Conservation (phyloP, 2,329 filamentous ascomycete genomes). For the Myriangium duriaei region DNA sequence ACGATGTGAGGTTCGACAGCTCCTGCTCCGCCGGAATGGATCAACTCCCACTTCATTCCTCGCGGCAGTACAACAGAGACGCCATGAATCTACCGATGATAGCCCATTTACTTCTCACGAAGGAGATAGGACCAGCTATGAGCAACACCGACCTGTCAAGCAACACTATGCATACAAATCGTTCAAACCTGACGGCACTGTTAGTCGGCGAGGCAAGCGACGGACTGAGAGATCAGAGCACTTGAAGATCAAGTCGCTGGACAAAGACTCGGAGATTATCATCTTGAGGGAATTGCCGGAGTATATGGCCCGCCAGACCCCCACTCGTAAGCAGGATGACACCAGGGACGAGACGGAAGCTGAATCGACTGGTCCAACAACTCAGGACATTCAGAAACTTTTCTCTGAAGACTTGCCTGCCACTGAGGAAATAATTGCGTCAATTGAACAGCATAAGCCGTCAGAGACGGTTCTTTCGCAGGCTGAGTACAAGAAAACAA, state of each 20-base stretch:
- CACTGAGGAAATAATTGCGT: slow-evolving; percentile 3
- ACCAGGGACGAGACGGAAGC: not conserved
- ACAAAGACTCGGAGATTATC: slow-evolving; percentile 11
- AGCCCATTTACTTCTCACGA: too few relatives aligned
- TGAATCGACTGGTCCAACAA: not conserved
- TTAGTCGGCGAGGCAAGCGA: slow-evolving; percentile 4
- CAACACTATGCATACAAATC: not conserved
- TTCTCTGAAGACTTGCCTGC: slow-evolving; percentile 1
- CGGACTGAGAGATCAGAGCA: slow-evolving; percentile 8
- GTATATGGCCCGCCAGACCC: too few relatives aligned
- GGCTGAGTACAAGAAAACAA: not conserved
- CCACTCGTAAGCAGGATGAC: not conserved
- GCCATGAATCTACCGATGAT: too few relatives aligned
- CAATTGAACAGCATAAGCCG: slow-evolving; percentile 6
- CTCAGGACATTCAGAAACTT: slow-evolving; percentile 1
- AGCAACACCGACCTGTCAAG: too few relatives aligned
- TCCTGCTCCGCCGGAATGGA: slow-evolving; percentile 2
- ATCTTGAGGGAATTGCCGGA: slow-evolving; percentile 11
- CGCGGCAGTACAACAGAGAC: too few relatives aligned
- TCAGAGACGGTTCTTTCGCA: not conserved
- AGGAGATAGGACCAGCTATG: too few relatives aligned
- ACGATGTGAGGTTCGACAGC: slow-evolving; percentile 11
- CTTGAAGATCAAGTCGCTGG: slow-evolving; percentile 11
- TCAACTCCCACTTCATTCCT: too few relatives aligned
- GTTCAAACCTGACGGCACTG: slow-evolving; percentile 1